Conservation (phyloP, 306 rosid species). For the Neltuma alba region DNA sequence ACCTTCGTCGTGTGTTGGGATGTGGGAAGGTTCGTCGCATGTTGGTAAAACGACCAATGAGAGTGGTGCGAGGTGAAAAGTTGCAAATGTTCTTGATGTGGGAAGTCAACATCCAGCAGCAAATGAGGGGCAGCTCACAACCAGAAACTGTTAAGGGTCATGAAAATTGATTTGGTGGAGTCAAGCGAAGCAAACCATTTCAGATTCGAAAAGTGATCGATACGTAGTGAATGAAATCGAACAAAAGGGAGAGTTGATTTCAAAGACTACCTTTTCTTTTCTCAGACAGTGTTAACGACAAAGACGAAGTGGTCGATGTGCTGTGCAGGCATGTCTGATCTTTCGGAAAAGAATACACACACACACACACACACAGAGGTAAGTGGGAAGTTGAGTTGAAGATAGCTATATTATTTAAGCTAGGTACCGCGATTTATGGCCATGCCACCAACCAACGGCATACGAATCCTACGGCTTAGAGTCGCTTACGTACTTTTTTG, state of each 20-base stretch:
- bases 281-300: slow-evolving; percentile 23
- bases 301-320: slow-evolving; percentile 28
- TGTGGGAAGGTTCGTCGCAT: slow-evolving; percentile 9
- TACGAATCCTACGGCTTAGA: not conserved
- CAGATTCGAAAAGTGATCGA: not conserved
- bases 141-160: not conserved
- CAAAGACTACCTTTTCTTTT: not conserved
- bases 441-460: slow-evolving; percentile 35
- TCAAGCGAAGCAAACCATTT: not conserved
- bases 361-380: too few relatives aligned
- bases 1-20: slow-evolving; percentile 22
- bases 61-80: not conserved
- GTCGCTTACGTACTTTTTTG: not conserved
- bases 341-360: not conserved
- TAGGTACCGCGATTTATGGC: slow-evolving; percentile 23
- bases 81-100: not conserved
- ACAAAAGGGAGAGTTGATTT: not conserved
- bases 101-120: not conserved
- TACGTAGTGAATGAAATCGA: not conserved
- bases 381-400: slow-evolving; percentile 3
- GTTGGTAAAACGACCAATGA: not conserved
- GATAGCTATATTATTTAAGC: too few relatives aligned
- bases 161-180: not conserved
- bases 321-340: not conserved
- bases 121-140: not conserved